Base-by-base conservation (phyloP, 495 filamentous ascomycete genomes). In the Lasiosphaeria ovina region DNA sequence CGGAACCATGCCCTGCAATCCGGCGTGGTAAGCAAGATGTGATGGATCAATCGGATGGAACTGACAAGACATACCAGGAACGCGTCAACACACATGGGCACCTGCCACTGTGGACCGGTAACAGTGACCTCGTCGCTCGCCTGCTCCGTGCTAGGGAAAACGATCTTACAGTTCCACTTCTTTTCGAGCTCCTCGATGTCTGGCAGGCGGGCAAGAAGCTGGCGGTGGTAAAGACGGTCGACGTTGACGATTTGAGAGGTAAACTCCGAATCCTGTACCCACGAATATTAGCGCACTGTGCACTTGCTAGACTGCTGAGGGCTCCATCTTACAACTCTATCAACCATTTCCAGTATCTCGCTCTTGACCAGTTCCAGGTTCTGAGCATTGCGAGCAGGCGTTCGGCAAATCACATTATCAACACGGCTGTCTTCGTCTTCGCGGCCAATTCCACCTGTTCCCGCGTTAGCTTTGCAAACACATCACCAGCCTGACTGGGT, bases 291-390 rank as follows among this genome's bases (percentile, higher is more conserved):
- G 36, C 10, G 44, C 7, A 7, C 7, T 57, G 53, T 17, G 16
- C 51, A 35, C 16, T n/a, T 35, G 36, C 32, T 34, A 10, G 50
- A 34, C 32, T 35, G 14, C 16, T 36, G 12, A 53, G 6, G 34
- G 4, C 12, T 35, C 9, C n/a, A 17, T 16, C 85, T 77, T 78
- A 90, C 87, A 56, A 87, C 92, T 76, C 96, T 90, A 76, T 98
- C 92, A 51, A 98, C 94, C 94, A 97, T 98, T 68, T 97, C 93
- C 81, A 99, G 90, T 66, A 99, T 99, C 78, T 99, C 94, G 69
- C 91, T 89, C 83, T 98, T 99, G 58, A 99, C 94, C 32, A 97
- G 79, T 73, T 99, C 94, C 45, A 99, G 79, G 69, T 91, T 97
- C 74, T 95, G 89, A 40, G 94, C 94, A 75, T 99, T 99, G 58